Evolutionary conservation across 139 green algal species (phyloP), one percentile per base, ranked within the genome.

Genomic region (Limnomonas spitsbergensis): DNA sequence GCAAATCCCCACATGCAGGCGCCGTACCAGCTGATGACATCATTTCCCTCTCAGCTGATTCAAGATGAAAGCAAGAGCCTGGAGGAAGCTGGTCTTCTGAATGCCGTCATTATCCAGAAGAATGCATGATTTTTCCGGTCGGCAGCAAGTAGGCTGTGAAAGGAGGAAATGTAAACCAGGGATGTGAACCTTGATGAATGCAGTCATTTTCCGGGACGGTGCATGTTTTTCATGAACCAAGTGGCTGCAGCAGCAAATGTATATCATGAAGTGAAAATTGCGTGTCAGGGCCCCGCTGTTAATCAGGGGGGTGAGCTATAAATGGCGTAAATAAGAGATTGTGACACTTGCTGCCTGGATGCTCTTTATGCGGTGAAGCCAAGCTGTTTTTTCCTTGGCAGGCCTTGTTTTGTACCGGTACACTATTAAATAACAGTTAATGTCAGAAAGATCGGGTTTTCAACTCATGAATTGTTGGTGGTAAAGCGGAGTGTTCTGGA

Each of bases 81-180:
- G 73, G 86, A 95, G 80, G 86, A 73, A 6, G 91, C 93, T 37
- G 92, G 91, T 1, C 86, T 97, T 61, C 75, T 90, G 29, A 95
- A 95, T 75, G 85, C 90, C 1, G 93, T 97, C 0, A 83, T 97
- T n/a, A 91, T 92, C n/a, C 91, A 96, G 80, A 91, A 90, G 80
- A 86, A 86, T 68, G 80, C 72, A 56, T 52, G 53, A 56, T 69
- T 61, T 29, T 61, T 14, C 47, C n/a, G n/a, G n/a, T n/a, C n/a
- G n/a, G n/a, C n/a, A n/a, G n/a, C n/a, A n/a, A n/a, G n/a, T n/a
- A n/a, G n/a, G n/a, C n/a, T n/a, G n/a, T n/a, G n/a, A n/a, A n/a
- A n/a, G n/a, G 42, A 9, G 6, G 9, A 9, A 54, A 9, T 54
- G n/a, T 70, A 70, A n/a, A n/a, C n/a, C 27, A 36, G 56, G 9